Evolutionary conservation across 768 basidiomycete genomes (phyloP).

Genomic region (Mycena galopus): DNA sequence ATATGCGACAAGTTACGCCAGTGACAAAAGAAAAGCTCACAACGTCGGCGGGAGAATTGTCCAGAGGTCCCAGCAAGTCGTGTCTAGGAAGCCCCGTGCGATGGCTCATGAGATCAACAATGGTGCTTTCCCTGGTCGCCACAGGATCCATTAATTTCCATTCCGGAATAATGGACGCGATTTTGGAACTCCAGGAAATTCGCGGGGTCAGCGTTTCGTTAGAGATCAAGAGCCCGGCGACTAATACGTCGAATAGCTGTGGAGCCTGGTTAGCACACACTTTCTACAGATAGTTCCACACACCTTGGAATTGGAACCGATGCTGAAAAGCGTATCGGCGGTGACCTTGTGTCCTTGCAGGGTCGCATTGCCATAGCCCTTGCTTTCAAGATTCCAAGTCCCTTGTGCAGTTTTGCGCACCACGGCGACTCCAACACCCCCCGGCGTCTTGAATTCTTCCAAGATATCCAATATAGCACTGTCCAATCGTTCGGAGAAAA

Average conservation of each 20-base stretch:
- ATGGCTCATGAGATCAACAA: no score
- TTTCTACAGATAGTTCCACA: not conserved
- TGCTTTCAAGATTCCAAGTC: slow-evolving; percentile 46
- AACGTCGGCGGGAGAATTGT: not conserved
- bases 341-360: slow-evolving; percentile 40
- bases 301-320: slow-evolving; percentile 50
- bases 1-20: not conserved
- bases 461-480: slow-evolving; percentile 42
- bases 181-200: slow-evolving; percentile 43
- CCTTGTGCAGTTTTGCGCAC: slow-evolving; percentile 42
- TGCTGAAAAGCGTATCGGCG: slow-evolving; percentile 42
- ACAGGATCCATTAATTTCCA: slow-evolving; percentile 43
- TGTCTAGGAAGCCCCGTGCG: slow-evolving; percentile 39
- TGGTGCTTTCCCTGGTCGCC: slow-evolving; percentile 31
- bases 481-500: slow-evolving; percentile 38
- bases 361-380: slow-evolving; percentile 47
- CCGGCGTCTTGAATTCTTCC: slow-evolving; percentile 44
- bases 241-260: slow-evolving; percentile 44
- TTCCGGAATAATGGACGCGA: slow-evolving; percentile 41
- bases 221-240: slow-evolving; percentile 45
- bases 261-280: not conserved
- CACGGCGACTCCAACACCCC: slow-evolving; percentile 46
- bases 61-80: slow-evolving; percentile 22
- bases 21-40: slow-evolving; percentile 11
- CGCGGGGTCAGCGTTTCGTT: slow-evolving; percentile 43